Conservation (phyloP, 257 asterid genomes). For the Solanum pimpinellifolium region DNA sequence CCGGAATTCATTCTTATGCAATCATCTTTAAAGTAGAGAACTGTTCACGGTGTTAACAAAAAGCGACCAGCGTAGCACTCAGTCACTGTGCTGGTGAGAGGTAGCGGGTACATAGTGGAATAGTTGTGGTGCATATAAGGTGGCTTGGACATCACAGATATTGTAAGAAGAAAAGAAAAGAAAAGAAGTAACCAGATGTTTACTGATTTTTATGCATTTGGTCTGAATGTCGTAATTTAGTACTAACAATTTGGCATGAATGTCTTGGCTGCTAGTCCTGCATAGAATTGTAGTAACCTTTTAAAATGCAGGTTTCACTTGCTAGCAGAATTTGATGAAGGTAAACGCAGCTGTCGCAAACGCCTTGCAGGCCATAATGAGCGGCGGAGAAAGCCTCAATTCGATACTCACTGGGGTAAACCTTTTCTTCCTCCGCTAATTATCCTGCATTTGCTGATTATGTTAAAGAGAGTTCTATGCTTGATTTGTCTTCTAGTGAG, state of each 20-base stretch:
- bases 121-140: neutral
- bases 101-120: neutral
- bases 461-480: neutral
- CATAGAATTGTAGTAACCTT: neutral
- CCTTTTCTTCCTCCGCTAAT: neutral
- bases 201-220: neutral
- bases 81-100: neutral
- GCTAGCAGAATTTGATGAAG: constrained; percentile 53
- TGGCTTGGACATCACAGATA: neutral
- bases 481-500: neutral
- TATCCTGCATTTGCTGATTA: neutral
- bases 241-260: neutral
- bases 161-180: neutral
- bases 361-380: constrained; percentile 68
- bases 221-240: neutral
- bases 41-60: neutral
- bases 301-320: constrained; percentile 44
- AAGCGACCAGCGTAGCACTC: neutral
- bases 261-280: neutral
- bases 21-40: neutral
- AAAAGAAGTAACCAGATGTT: neutral
- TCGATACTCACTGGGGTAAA: constrained; percentile 36
- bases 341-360: constrained; percentile 66
- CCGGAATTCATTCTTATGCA: neutral
- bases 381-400: constrained; percentile 57